A percentile compares a stretch with the other conserved stretches of the same genome.
Evolutionary conservation across 495 filamentous ascomycete species (phyloP).

Genomic region (Terfezia claveryi): DNA sequence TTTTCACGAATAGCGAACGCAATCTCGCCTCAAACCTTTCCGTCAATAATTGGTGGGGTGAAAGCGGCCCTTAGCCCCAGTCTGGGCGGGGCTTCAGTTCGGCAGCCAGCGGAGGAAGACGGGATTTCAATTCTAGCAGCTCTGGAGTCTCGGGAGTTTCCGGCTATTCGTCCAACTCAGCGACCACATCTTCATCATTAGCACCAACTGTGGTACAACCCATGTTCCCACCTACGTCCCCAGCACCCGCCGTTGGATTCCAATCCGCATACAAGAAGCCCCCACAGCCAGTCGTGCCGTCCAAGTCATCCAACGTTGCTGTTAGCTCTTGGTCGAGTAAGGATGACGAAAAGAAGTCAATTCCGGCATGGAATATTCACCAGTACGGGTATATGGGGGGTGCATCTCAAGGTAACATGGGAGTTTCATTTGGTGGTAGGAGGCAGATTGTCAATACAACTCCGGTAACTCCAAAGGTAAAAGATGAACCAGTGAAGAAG

Average conservation of each 20-base stretch:
- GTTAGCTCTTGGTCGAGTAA: constrained; percentile 84
- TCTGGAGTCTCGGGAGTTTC: constrained; percentile 28
- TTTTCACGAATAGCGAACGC: constrained; percentile 73
- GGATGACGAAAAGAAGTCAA: constrained; percentile 53
- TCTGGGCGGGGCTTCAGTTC: constrained; percentile 16
- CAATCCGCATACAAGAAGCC: neutral
- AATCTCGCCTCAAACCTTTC: constrained; percentile 52
- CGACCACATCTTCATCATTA: neutral
- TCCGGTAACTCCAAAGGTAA: constrained; percentile 52
- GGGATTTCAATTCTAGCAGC: constrained; percentile 43
- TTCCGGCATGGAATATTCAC: constrained; percentile 94
- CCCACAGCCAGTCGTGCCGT: neutral
- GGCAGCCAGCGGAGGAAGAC: constrained; percentile 32
- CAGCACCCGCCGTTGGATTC: neutral
- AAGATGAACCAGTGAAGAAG: constrained; percentile 41
- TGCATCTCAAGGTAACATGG: constrained; percentile 85
- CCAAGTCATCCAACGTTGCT: constrained; percentile 12
- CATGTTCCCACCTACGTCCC: constrained; percentile 6
- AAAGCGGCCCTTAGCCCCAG: constrained; percentile 2
- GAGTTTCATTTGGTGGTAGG: constrained; percentile 72
- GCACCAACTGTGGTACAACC: constrained; percentile 7
- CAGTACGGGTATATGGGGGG: constrained; percentile 99
- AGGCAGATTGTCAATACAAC: constrained; percentile 75
- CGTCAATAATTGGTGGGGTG: constrained; percentile 36
- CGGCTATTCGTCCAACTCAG: constrained; percentile 20